These are phyloP conservation scores for Baorangia bicolor DNA, from an alignment of 768 basidiomycete species.

Conservation along the genomic window DNA sequence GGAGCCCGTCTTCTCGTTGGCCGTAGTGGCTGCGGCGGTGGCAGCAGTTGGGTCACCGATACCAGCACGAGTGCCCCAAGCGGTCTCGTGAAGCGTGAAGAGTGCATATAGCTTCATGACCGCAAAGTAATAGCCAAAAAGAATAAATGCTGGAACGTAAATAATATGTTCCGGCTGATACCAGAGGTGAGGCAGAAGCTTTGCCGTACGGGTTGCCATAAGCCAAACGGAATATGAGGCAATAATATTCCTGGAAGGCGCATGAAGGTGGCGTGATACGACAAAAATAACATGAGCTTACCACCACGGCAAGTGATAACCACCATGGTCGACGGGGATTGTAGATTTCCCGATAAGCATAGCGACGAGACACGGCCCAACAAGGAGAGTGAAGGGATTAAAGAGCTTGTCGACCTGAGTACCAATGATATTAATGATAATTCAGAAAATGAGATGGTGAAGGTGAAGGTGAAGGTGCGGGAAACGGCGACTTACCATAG, in stretches of 20 bases:
- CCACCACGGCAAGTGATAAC: constrained; percentile 84
- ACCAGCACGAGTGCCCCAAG: constrained; percentile 95
- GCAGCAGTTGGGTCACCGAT: constrained; percentile 82
- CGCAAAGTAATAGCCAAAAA: constrained; percentile 93
- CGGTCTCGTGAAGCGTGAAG: constrained; percentile 90
- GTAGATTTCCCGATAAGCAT: constrained; percentile 80
- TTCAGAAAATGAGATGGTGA: background rate
- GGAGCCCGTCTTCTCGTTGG: constrained; percentile 25
- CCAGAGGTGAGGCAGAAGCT: constrained; percentile 82
- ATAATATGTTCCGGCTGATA: constrained; percentile 71
- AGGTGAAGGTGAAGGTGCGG: background rate
- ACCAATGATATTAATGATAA: background rate
- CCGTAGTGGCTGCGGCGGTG: constrained; percentile 52
- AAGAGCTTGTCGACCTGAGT: constrained; percentile 79
- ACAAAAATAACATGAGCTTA: constrained; percentile 34
- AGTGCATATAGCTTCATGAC: constrained; percentile 94
- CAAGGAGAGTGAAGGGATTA: constrained; percentile 83
- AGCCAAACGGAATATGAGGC: constrained; percentile 70
- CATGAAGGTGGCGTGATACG: background rate
- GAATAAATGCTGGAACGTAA: constrained; percentile 82
- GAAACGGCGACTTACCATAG: constrained; percentile 59
- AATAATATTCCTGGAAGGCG: constrained; percentile 58
- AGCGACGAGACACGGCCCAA: constrained; percentile 77
- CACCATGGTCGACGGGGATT: constrained; percentile 60
- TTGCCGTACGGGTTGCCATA: constrained; percentile 67